Base-by-base conservation (phyloP, 2,329 filamentous ascomycete genomes). In the Monilinia laxa region DNA sequence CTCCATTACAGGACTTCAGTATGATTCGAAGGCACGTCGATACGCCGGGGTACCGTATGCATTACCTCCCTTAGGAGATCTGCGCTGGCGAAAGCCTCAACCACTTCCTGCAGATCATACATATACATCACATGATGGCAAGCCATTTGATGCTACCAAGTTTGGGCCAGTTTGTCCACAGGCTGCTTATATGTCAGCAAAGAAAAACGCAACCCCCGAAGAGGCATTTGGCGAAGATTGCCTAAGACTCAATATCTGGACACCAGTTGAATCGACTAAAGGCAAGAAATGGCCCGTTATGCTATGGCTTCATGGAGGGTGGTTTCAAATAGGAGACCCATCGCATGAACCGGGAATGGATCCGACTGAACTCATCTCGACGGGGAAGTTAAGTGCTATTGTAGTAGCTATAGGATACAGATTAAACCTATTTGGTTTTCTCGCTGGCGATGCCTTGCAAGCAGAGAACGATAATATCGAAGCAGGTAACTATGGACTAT, bases 191-290 rank as follows among this genome's bases (percentile, higher is more conserved):
- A 60, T 49, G 11, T 62, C 67, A 31, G 40, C 67, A 18, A 80
- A 75, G 40, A 68, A 68, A 45, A 64, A 71, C 4, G 58, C 75
- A 4, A 53, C 49, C 0, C 42, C 65, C 3, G 70, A 71, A 5
- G 72, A 75, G 14, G 72, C 74, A 2, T 79, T 78, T 66, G 76
- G 76, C 20, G 82, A 84, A 67, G 82, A 84, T 71, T 84, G 82
- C 58, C 74, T 84, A 52, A 79, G 79, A 49, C 75, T 81, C 56
- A 84, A 84, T 65, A 78, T 84, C 67, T 84, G 80, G 80, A 79
- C 78, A 0, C 81, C 82, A 0, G 76, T 78, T 4, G 52, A 58
- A 25, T 28, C 18, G 18, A 38, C 31, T 20, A 40, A 53, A 25
- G n/a, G 18, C 12, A 62, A 66, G 25, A 66, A 66, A 47, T 66